These are phyloP conservation scores for Glycine latifolia DNA, from an alignment of 306 rosid genomes.

Conservation along the genomic window DNA sequence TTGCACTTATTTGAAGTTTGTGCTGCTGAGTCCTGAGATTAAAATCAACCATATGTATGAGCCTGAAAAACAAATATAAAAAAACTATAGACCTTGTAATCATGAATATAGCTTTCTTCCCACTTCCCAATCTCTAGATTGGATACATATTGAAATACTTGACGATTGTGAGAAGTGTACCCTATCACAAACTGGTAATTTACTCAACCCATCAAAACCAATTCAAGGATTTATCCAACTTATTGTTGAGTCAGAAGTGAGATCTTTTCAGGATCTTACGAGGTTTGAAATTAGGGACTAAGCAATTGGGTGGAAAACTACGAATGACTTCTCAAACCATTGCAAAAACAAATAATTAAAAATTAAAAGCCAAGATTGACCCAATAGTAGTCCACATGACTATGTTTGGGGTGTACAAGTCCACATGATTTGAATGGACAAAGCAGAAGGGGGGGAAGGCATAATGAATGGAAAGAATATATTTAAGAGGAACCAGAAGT, in stretches of 20 bases:
- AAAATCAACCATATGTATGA: constrained; percentile 41
- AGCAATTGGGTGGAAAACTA: constrained; percentile 12
- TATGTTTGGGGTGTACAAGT: neutral
- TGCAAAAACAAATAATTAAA: constrained; percentile 8
- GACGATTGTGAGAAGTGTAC: constrained; percentile 29
- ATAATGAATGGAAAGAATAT: constrained; percentile 6
- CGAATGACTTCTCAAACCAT: constrained; percentile 16
- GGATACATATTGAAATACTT: constrained; percentile 23
- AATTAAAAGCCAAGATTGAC: constrained; percentile 25
- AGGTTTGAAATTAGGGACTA: constrained; percentile 32
- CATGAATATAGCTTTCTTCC: constrained; percentile 38
- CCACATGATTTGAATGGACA: constrained; percentile 33
- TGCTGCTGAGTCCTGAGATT: constrained; percentile 65
- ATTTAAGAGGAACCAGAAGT: constrained; percentile 38
- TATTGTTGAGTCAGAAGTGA: constrained; percentile 9
- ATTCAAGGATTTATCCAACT: constrained; percentile 35
- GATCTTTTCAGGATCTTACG: constrained; percentile 36
- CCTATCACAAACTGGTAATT: constrained; percentile 26
- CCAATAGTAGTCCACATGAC: constrained; percentile 15
- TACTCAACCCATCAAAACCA: constrained; percentile 42
- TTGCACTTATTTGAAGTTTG: constrained; percentile 55
- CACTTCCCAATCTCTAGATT: constrained; percentile 26
- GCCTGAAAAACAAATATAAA: constrained; percentile 39
- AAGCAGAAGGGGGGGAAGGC: neutral
- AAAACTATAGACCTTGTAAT: constrained; percentile 38